These are phyloP conservation scores for Potentilla sterilis DNA, from an alignment of 306 rosid genomes.

Conservation along the genomic window DNA sequence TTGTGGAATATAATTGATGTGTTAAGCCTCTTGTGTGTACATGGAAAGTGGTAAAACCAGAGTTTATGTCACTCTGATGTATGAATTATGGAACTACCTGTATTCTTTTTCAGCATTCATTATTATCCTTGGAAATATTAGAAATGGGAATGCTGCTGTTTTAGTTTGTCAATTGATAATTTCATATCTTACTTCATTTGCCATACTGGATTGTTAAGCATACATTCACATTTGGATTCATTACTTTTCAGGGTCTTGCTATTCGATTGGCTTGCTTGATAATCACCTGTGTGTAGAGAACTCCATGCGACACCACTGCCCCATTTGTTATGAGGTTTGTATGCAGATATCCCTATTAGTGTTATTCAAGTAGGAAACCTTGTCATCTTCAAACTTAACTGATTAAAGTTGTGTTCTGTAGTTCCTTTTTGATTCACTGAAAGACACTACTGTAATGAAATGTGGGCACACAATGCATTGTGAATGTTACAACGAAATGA, in stretches of 20 bases:
- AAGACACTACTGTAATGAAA: constrained; percentile 78
- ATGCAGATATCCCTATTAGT: constrained; percentile 14
- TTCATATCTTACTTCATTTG: not conserved
- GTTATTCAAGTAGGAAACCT: no score
- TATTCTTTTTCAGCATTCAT: not conserved
- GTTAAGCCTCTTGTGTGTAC: not conserved
- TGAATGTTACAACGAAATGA: constrained; percentile 80
- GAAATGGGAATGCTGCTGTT: not conserved
- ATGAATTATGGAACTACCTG: not conserved
- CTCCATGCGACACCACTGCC: constrained; percentile 97
- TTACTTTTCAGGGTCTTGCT: constrained; percentile 68
- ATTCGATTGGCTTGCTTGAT: constrained; percentile 58
- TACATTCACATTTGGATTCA: not conserved
- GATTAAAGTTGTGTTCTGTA: constrained; percentile 24
- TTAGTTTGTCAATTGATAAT: not conserved
- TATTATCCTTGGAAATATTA: not conserved
- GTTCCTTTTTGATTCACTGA: constrained; percentile 88
- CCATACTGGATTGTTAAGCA: not conserved
- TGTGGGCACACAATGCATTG: constrained; percentile 96
- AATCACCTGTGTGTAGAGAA: constrained; percentile 91
- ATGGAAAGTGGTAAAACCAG: not conserved
- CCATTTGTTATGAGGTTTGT: constrained; percentile 93
- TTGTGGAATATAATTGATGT: not conserved
- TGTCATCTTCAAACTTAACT: constrained; percentile 6
- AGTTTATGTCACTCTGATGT: not conserved